Evolutionary conservation across 371 early-diverging fungal species (phyloP).

Genomic region (Funneliformis caledonium): DNA sequence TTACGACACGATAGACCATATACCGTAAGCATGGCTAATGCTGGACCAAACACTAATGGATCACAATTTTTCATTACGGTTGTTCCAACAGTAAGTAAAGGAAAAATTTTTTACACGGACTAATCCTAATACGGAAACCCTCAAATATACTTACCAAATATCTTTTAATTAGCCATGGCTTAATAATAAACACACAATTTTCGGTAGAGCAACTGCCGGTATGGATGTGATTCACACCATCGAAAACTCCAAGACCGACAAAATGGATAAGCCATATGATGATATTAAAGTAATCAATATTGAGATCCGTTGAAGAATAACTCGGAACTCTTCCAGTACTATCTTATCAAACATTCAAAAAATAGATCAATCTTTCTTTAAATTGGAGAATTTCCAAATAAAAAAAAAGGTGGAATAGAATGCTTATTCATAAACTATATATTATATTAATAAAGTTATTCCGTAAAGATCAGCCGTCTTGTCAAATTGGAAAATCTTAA

Average conservation of each 20-base stretch:
- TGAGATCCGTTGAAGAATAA: conserved; percentile 59
- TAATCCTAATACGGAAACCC: too few relatives aligned
- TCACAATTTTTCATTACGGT: conserved; percentile 99
- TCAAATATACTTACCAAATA: background rate
- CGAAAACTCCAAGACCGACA: conserved; percentile 76
- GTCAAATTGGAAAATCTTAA: too few relatives aligned
- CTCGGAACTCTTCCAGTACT: too few relatives aligned
- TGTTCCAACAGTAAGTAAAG: conserved; percentile 72
- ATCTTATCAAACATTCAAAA: too few relatives aligned
- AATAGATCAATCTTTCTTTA: too few relatives aligned
- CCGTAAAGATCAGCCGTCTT: too few relatives aligned
- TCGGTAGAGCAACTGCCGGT: conserved; percentile 94
- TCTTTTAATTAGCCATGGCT: conserved; percentile 77
- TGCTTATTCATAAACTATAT: too few relatives aligned
- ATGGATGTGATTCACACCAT: conserved; percentile 93
- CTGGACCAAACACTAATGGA: conserved; percentile 92
- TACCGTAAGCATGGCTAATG: conserved; percentile 97
- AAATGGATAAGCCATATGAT: conserved; percentile 81
- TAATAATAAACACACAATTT: conserved; percentile 96
- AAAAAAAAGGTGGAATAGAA: too few relatives aligned
- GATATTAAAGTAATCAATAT: conserved; percentile 74
- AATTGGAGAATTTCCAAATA: too few relatives aligned
- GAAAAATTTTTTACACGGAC: too few relatives aligned
- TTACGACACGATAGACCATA: conserved; percentile 89
- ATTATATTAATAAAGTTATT: too few relatives aligned